Evolutionary conservation across 768 basidiomycete genomes (phyloP).

Genomic region (Daedalea quercina): DNA sequence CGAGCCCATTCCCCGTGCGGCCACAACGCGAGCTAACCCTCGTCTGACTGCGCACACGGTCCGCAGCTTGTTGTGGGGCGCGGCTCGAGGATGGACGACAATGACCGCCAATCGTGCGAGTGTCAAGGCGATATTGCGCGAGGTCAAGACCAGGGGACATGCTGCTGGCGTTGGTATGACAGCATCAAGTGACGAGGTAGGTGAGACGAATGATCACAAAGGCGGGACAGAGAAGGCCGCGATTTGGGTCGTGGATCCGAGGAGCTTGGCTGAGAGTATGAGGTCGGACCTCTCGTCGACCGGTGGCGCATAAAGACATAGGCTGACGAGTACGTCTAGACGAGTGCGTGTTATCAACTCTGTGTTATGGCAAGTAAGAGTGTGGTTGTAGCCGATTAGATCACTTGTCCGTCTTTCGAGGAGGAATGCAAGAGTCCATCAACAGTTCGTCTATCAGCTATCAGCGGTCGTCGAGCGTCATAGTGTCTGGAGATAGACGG

Average conservation of each 20-base stretch:
- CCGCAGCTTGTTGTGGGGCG: conserved; percentile 64
- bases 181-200: conserved; percentile 13
- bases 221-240: conserved; percentile 26
- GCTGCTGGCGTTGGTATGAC: conserved; percentile 7
- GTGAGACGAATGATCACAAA: conserved; percentile 19
- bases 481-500: too few species aligned
- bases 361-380: too few species aligned
- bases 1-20: conserved; percentile 44
- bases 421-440: too few species aligned
- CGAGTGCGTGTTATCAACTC: too few species aligned
- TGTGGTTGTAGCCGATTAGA: too few species aligned
- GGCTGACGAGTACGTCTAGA: too few species aligned
- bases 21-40: conserved; percentile 46
- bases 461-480: too few species aligned
- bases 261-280: conserved; percentile 68
- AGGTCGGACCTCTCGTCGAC: conserved; percentile 21
- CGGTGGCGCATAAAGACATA: too few species aligned
- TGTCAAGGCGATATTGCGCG: conserved; percentile 65
- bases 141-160: conserved; percentile 41
- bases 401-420: too few species aligned
- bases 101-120: conserved; percentile 81
- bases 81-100: conserved; percentile 72
- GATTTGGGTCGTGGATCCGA: conserved; percentile 74
- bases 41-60: conserved; percentile 74
- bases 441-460: too few species aligned